phyloP scores from a whole-genome alignment of 495 filamentous ascomycete species.

The Polyplosphaeria fusca region DNA sequence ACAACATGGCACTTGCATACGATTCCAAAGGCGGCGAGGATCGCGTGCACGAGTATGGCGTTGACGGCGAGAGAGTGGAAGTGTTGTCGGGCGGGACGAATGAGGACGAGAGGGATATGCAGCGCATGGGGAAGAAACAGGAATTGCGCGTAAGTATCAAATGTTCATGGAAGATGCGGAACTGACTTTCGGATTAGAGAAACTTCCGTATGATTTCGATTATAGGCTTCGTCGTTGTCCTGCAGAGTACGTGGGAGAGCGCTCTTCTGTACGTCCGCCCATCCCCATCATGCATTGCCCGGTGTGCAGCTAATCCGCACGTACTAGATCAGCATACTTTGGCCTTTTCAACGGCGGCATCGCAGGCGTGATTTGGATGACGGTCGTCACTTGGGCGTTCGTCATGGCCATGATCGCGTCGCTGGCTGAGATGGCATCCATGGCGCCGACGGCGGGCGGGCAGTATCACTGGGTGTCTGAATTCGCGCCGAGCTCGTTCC shows the following conservation, averaged over 20 bases:
- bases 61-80: too few relatives aligned
- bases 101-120: conserved; percentile 20
- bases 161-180: background rate
- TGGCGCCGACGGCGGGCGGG: conserved; percentile 26
- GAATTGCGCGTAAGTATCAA: conserved; percentile 5
- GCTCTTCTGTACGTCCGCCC: background rate
- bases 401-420: conserved; percentile 9
- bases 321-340: too few relatives aligned
- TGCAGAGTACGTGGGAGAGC: conserved; percentile 9
- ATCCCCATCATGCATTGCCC: background rate
- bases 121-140: conserved; percentile 30
- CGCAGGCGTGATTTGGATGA: conserved; percentile 22
- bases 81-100: conserved; percentile 9
- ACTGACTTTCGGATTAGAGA: background rate
- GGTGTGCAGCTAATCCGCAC: background rate
- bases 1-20: too few relatives aligned
- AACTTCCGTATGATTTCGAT: conserved; percentile 17
- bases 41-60: too few relatives aligned
- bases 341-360: conserved; percentile 20
- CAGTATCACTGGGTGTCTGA: conserved; percentile 50
- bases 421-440: conserved; percentile 21
- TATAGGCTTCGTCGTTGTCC: conserved; percentile 2
- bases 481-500: conserved; percentile 40
- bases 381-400: background rate
- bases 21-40: too few relatives aligned